Evolutionary conservation across 1,139 yeast genomes (phyloP), one percentile per base, ranked within the genome.

Genomic region (Suhomyces panamericanus): DNA sequence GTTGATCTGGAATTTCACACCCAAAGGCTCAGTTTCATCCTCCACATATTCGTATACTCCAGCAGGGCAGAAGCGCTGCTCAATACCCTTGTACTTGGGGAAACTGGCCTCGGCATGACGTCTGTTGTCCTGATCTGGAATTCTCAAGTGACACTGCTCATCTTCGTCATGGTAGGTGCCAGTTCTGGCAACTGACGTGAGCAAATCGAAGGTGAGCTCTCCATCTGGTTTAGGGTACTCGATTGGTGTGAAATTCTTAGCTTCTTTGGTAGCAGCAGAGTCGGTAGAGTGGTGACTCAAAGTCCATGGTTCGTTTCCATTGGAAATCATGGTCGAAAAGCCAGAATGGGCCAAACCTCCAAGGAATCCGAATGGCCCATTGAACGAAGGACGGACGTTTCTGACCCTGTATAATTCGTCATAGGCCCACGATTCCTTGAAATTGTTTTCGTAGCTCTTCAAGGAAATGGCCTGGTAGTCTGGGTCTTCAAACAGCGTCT

Each of bases 141-240:
- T 81, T 52, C 91, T 72, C 57, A 93, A 75, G 68, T 93, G 99
- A 56, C 95, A 86, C 51, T 81, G 84, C 67, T 93, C 98, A 63
- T 90, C 93, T 59, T 93, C 98, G 58, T 88, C 95, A 62, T 93
- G 99, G 63, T 83, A 85, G 1, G 99, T 93, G 32, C 98, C 99
- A 0, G 99, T 91, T 59, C 99, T 77, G 9, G 96, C 86, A 8
- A 93, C 98, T 13, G 95, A 87, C 0, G 99, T 93, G 57, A 91
- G 70, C 35, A 93, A 76, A 64, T 93, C 99, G 66, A 93, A 93
- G 0, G 97, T 85, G 44, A 93, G 72, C 56, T 80, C 80, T 15
- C 95, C 95, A 66, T 93, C 99, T 5, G 98, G 97, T 64, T 91
- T 91, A 38, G 97, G 96, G 63, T 93, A 93, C 8, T 83, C 87